phyloP scores from a whole-genome alignment of 805 yeast species.

The Blastobotrys attinorum region DNA sequence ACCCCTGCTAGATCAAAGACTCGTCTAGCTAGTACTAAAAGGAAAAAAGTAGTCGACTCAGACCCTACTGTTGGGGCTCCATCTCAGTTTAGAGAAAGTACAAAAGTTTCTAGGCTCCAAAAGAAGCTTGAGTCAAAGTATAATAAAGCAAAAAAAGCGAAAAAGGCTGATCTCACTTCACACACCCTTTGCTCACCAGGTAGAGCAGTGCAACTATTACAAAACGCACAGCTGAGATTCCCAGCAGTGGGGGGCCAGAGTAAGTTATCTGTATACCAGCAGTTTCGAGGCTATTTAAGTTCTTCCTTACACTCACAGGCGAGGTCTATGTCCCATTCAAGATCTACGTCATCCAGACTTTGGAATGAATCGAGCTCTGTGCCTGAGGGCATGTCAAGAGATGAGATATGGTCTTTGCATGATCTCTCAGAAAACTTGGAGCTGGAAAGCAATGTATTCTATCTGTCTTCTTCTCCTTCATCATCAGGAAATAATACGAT shows the following conservation, averaged over 20 bases:
- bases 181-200: too few relatives aligned
- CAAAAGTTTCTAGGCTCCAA: not conserved
- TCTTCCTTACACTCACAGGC: too few relatives aligned
- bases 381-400: not conserved
- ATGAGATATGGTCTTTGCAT: not conserved
- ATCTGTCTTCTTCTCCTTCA: not conserved
- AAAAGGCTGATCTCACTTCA: too few relatives aligned
- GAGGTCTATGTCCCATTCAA: too few relatives aligned
- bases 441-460: not conserved
- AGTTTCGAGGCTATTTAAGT: not conserved
- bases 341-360: not conserved
- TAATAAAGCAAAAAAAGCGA: not conserved
- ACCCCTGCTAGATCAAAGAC: too few relatives aligned
- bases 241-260: not conserved
- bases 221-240: not conserved
- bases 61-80: too few relatives aligned
- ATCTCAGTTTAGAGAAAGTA: not conserved
- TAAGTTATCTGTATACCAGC: not conserved
- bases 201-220: not conserved
- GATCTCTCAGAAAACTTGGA: not conserved
- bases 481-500: not conserved
- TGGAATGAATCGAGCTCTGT: not conserved
- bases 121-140: not conserved
- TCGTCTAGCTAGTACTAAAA: too few relatives aligned
- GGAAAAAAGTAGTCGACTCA: too few relatives aligned